Conservation (phyloP, 148 eudicot genomes). For the Rhododendron ovatum region DNA sequence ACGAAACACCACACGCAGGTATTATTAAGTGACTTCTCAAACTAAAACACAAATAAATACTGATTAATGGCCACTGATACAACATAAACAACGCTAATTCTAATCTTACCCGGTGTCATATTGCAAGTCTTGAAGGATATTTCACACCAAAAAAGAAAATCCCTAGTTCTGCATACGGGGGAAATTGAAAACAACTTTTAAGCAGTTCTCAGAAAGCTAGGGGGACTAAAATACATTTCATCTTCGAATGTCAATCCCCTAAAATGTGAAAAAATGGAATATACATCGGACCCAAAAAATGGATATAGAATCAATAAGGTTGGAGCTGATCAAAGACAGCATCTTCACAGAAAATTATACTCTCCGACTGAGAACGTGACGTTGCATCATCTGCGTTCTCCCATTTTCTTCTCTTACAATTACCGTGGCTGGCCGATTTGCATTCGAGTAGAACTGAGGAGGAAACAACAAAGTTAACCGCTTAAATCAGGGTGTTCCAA, state of each 20-base stretch:
- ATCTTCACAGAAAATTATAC: neutral
- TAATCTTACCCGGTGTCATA: neutral
- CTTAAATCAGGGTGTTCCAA: neutral
- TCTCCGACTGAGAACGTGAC: neutral
- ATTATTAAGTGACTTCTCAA: too few species aligned
- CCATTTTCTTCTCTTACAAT: neutral
- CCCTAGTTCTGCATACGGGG: too few species aligned
- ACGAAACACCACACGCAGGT: neutral
- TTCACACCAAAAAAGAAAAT: neutral
- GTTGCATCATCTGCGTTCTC: neutral
- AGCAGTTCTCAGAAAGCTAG: too few species aligned
- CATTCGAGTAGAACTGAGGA: neutral
- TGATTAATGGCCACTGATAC: neutral
- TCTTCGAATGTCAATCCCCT: neutral
- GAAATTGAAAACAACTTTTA: too few species aligned
- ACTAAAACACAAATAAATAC: neutral
- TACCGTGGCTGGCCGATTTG: neutral
- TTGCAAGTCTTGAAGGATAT: neutral
- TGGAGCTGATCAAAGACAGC: too few species aligned
- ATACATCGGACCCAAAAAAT: neutral
- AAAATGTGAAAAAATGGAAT: neutral
- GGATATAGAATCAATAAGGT: too few species aligned
- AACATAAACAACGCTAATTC: neutral
- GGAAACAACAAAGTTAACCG: neutral
- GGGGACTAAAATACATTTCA: slow-evolving; percentile 1